A percentile compares a stretch with the other conserved stretches of the same genome.
phyloP scores from a whole-genome alignment of 768 basidiomycete genomes.

The Trametes punicea region DNA sequence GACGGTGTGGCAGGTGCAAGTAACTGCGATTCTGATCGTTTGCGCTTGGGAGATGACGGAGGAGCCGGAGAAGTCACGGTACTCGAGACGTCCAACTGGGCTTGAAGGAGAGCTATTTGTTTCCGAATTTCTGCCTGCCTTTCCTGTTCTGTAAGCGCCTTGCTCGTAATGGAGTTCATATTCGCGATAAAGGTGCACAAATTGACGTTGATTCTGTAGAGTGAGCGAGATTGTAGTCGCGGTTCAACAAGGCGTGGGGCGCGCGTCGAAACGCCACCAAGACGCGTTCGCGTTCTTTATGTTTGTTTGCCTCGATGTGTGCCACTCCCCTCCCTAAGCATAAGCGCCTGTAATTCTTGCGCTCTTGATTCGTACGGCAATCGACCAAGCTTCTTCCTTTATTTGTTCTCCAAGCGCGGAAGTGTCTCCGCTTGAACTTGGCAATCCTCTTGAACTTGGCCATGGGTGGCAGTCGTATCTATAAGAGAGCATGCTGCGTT shows the following conservation, averaged over 20 bases:
- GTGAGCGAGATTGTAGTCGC: background rate
- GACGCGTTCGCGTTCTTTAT: slow-evolving; percentile 14
- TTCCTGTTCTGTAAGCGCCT: slow-evolving; percentile 6
- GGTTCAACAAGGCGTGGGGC: background rate
- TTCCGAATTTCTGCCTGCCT: slow-evolving; percentile 48
- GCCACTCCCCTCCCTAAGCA: too few species aligned
- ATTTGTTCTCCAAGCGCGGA: too few species aligned
- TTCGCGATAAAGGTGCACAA: background rate
- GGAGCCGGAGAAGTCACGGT: slow-evolving; percentile 7
- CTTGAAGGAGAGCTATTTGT: slow-evolving; percentile 55
- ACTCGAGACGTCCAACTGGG: slow-evolving; percentile 43
- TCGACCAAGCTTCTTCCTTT: too few species aligned
- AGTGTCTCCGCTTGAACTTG: too few species aligned
- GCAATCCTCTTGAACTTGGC: too few species aligned
- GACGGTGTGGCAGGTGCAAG: slow-evolving; percentile 62
- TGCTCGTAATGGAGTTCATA: slow-evolving; percentile 20
- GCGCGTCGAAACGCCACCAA: background rate
- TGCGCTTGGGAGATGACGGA: slow-evolving; percentile 47
- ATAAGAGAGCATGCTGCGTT: too few species aligned
- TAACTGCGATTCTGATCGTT: slow-evolving; percentile 36
- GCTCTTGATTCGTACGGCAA: too few species aligned
- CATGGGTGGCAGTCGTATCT: too few species aligned
- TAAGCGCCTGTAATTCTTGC: too few species aligned
- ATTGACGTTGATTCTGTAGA: background rate
- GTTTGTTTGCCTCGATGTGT: background rate